These are phyloP conservation scores for Cladosporium sp. DNA, from an alignment of 2,329 filamentous ascomycete genomes.

Conservation along the genomic window DNA sequence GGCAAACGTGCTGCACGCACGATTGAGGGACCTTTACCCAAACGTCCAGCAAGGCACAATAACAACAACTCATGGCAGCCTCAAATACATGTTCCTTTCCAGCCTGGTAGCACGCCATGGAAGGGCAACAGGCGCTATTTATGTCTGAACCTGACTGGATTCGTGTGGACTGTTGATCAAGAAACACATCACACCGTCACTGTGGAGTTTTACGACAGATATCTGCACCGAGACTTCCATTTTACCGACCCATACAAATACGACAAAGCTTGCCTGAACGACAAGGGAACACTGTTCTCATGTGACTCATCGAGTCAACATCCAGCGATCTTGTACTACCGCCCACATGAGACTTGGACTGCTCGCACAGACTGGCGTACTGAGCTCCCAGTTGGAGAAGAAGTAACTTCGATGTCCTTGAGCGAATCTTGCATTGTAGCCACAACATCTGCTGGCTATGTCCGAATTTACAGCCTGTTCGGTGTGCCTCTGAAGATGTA, in stretches of 20 bases:
- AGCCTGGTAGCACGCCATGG: constrained; percentile 94
- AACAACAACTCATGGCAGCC: constrained; percentile 51
- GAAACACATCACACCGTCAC: constrained; percentile 85
- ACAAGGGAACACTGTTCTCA: constrained; percentile 80
- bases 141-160: constrained; percentile 87
- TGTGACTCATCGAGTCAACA: constrained; percentile 64
- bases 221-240: constrained; percentile 88
- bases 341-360: constrained; percentile 96
- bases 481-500: constrained; percentile 86
- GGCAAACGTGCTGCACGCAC: constrained; percentile 53
- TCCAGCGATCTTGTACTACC: constrained; percentile 85
- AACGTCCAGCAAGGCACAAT: constrained; percentile 45
- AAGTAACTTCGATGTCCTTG: constrained; percentile 80
- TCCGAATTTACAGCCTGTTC: constrained; percentile 88
- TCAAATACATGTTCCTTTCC: constrained; percentile 77
- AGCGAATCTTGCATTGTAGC: constrained; percentile 89
- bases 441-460: constrained; percentile 80
- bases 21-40: constrained; percentile 42
- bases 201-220: constrained; percentile 95
- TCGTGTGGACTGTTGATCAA: constrained; percentile 96
- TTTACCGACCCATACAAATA: constrained; percentile 96
- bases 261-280: constrained; percentile 87
- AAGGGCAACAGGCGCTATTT: constrained; percentile 89
- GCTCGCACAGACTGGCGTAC: constrained; percentile 86
- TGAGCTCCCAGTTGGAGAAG: constrained; percentile 79